Percentiles rank a stretch among this genome's conserved stretches.
phyloP scores from a whole-genome alignment of 73 alveolate species.

The Paramecium tetraurelia region DNA sequence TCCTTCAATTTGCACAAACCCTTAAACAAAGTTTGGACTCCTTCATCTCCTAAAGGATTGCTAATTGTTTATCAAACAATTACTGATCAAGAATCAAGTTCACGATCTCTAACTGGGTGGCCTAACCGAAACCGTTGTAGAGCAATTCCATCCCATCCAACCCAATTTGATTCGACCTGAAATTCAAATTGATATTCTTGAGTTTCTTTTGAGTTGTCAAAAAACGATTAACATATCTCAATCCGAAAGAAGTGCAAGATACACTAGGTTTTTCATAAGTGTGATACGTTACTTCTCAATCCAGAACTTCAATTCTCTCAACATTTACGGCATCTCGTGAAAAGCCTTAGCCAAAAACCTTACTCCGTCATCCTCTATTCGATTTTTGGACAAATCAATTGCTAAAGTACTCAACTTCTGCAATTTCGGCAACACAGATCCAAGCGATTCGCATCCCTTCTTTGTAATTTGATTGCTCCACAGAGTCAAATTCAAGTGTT shows the following conservation, averaged over 20 bases:
- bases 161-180: constrained; percentile 9
- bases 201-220: not conserved
- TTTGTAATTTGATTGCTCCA: constrained; percentile 25
- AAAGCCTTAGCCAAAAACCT: constrained; percentile 6
- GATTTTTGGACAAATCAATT: constrained; percentile 17
- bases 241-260: constrained; percentile 22
- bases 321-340: not conserved
- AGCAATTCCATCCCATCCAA: not conserved
- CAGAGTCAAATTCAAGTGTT: not conserved
- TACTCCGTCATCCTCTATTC: constrained; percentile 36
- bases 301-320: constrained; percentile 9
- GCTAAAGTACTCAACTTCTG: not conserved
- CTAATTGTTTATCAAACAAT: not conserved
- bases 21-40: not conserved
- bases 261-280: not conserved
- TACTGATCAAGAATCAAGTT: constrained; percentile 25
- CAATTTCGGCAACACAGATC: not conserved
- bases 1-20: not conserved
- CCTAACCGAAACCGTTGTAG: not conserved
- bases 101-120: not conserved
- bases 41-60: constrained; percentile 35
- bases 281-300: not conserved
- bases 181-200: not conserved
- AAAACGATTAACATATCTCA: not conserved
- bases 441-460: not conserved